phyloP scores from a whole-genome alignment of 148 eudicot genomes.

The Limonium bicolor region DNA sequence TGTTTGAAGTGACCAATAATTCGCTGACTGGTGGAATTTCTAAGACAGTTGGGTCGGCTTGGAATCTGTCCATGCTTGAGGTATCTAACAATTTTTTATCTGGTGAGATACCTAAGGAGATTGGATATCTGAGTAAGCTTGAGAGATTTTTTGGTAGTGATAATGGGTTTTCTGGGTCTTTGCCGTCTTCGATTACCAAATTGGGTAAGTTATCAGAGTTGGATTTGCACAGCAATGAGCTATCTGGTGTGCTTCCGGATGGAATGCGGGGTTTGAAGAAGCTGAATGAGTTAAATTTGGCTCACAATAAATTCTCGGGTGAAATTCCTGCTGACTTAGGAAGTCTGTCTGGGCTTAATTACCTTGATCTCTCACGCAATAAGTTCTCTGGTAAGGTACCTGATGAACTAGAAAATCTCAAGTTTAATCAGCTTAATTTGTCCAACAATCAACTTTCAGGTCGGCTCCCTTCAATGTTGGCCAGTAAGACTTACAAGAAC shows the following conservation, averaged over 20 bases:
- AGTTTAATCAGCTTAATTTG: conserved; percentile 62
- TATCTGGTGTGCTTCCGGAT: conserved; percentile 50
- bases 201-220: conserved; percentile 31
- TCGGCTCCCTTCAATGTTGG: conserved; percentile 47
- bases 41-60: conserved; percentile 41
- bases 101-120: conserved; percentile 45
- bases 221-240: conserved; percentile 39
- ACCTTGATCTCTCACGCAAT: conserved; percentile 76
- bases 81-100: conserved; percentile 39
- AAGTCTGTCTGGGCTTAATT: conserved; percentile 35
- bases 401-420: conserved; percentile 42
- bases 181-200: conserved; percentile 35
- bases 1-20: conserved; percentile 37
- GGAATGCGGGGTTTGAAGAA: conserved; percentile 33
- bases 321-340: conserved; percentile 58
- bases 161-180: conserved; percentile 37
- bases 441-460: conserved; percentile 62
- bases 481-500: conserved; percentile 31
- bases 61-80: conserved; percentile 28
- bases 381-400: conserved; percentile 60
- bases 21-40: conserved; percentile 45
- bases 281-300: conserved; percentile 62
- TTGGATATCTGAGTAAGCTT: conserved; percentile 29
- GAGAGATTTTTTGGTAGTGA: conserved; percentile 24
- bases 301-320: conserved; percentile 43